Conservation (phyloP, 768 basidiomycete species). For the Pleurotus platypus region DNA sequence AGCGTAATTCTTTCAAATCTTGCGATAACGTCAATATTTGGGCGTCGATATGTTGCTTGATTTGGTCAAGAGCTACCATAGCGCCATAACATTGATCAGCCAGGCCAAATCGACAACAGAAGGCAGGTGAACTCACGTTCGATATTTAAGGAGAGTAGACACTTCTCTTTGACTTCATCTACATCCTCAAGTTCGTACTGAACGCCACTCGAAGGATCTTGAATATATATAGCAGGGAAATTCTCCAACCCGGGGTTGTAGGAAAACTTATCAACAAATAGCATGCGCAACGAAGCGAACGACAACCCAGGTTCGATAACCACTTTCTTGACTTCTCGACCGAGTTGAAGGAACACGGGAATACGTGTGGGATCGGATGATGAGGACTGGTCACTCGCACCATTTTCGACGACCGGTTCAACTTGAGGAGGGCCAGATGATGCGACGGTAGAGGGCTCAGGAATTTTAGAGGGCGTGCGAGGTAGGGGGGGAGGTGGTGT, state of each 20-base stretch:
- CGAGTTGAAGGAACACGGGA: conserved; percentile 85
- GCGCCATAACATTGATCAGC: conserved; percentile 9
- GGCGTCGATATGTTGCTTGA: conserved; percentile 95
- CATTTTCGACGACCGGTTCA: conserved; percentile 1
- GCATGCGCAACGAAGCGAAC: conserved; percentile 70
- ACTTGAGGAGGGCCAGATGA: conserved; percentile 5
- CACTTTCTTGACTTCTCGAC: conserved; percentile 87
- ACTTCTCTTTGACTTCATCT: conserved; percentile 86
- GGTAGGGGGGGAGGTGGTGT: conserved; percentile 45
- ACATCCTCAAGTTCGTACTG: conserved; percentile 96
- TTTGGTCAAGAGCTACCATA: conserved; percentile 85
- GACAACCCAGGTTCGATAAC: conserved; percentile 66
- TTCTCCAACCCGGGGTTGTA: conserved; percentile 92
- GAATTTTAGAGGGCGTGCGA: conserved; percentile 35
- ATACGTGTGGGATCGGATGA: conserved; percentile 24
- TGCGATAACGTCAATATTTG: conserved; percentile 83
- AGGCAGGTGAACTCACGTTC: conserved; percentile 65
- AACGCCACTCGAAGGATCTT: conserved; percentile 87
- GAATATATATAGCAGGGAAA: conserved; percentile 94
- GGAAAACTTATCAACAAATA: conserved; percentile 94
- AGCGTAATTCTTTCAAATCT: conserved; percentile 87
- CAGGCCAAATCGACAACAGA: neutral
- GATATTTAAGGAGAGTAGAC: conserved; percentile 88
- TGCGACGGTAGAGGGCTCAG: conserved; percentile 27
- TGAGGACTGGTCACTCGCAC: conserved; percentile 8